Evolutionary conservation across 73 alveolate genomes (phyloP).

Genomic region (Paramecium octaurelia): DNA sequence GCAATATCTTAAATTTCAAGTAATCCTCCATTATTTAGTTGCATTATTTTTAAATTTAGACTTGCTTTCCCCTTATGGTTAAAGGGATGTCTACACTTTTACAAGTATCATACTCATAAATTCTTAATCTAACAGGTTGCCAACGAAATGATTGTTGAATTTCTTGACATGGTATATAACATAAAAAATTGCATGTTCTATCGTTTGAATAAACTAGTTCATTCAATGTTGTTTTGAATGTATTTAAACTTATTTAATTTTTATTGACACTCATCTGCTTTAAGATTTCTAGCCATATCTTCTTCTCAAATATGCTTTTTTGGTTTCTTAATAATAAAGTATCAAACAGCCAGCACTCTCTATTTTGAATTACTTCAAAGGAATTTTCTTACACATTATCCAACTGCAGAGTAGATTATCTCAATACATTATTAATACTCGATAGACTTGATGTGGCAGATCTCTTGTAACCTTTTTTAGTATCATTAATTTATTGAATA

Average conservation of each 20-base stretch:
- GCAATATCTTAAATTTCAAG: background rate
- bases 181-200: background rate
- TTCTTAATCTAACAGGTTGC: constrained; percentile 9
- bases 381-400: background rate
- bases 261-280: background rate
- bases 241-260: background rate
- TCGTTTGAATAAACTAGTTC: background rate
- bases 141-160: background rate
- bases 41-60: background rate
- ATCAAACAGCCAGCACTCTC: background rate
- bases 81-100: background rate
- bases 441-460: background rate
- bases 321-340: background rate
- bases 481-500: background rate
- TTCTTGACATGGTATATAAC: background rate
- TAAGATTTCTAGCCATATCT: background rate
- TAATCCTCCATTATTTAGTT: background rate
- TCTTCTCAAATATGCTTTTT: background rate
- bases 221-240: background rate
- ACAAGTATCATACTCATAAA: background rate
- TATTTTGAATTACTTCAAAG: background rate
- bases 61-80: background rate
- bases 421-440: background rate
- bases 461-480: background rate
- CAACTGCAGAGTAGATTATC: background rate